A percentile compares a stretch with the other conserved stretches of the same genome.
Evolutionary conservation across 2,329 filamentous ascomycete species (phyloP).

Genomic region (Penicillium sclerotigenum): DNA sequence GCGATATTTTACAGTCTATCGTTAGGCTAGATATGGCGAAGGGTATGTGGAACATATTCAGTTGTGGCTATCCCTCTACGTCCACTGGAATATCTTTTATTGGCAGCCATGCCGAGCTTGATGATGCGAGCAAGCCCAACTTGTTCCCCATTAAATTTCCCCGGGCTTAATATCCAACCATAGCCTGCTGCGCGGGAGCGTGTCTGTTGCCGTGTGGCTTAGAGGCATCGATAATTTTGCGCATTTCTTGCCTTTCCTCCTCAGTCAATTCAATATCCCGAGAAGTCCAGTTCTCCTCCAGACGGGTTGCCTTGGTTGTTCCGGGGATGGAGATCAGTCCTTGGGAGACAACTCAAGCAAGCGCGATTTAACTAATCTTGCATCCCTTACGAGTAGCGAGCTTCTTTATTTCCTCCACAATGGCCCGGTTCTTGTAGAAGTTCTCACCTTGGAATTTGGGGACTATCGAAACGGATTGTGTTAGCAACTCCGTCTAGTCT

Average conservation of each 20-base stretch:
- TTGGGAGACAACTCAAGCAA: constrained; percentile 43
- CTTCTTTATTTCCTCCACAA: constrained; percentile 44
- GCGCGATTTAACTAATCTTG: constrained; percentile 36
- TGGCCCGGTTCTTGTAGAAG: constrained; percentile 45
- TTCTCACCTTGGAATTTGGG: constrained; percentile 44
- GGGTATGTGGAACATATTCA: not conserved
- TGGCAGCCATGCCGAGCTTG: not conserved
- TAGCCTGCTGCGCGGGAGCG: constrained; percentile 18
- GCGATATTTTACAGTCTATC: not conserved
- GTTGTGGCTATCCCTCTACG: not conserved
- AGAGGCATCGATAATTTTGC: constrained; percentile 37
- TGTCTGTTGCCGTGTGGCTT: constrained; percentile 42
- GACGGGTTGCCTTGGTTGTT: constrained; percentile 40
- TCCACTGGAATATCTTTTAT: not conserved
- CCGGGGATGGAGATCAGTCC: constrained; percentile 49
- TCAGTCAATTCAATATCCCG: constrained; percentile 37
- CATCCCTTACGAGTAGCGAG: constrained; percentile 38
- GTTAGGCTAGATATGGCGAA: not conserved
- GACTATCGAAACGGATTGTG: constrained; percentile 2
- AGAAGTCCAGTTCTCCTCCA: constrained; percentile 44
- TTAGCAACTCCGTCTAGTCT: not conserved
- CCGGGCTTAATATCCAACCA: constrained; percentile 24
- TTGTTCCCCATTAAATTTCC: no score
- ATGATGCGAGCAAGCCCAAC: not conserved
- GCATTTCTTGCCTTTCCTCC: constrained; percentile 41